Base-by-base conservation (phyloP, 139 green algal species). In the Chlamydomonas eustigma region DNA sequence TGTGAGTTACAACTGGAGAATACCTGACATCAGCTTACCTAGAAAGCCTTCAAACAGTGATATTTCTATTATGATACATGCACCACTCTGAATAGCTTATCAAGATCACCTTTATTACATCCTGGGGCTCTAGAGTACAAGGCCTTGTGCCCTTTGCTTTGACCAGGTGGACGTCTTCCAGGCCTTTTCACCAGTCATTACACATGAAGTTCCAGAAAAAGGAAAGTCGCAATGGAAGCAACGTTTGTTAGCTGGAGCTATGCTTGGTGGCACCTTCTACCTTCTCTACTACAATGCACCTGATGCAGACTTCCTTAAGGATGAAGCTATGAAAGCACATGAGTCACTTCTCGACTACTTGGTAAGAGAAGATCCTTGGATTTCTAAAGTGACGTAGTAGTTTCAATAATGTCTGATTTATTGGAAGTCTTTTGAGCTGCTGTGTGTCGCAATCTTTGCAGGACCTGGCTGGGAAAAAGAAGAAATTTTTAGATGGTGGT, bases 151-250 rank as follows among this genome's bases (percentile, higher is more conserved):
- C 1, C 64, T 2, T 18, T 25, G 32, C 1, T 31, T 3, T 0
- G n/a, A 33, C 4, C 65, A 92, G 77, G 67, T 88, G 35, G 78
- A 78, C 4, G 71, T 92, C 5, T 44, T 77, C 1, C 74, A 90
- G 50, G 73, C 90, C 8, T 88, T 91, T 72, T 51, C 50, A 2
- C 88, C 88, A 6, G 36, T 86, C 3, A 58, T 90, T 1, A 65
- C 39, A 3, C 80, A 88, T 39, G 39, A 86, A 31, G 28, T 28
- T 30, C 51, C 71, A 24, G 64, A 51, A 18, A 78, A 81, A 82
- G 63, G 73, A 50, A 85, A 80, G 58, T 73, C 68, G 4, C 51
- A 64, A 0, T 74, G 74, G 39, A 64, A 82, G 1, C 58, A 31
- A 0, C 35, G 77, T 24, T 30, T 82, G 37, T 38, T 71, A 32